Evolutionary conservation across 2,329 filamentous ascomycete species (phyloP).

Genomic region (Neonectria coccinea): DNA sequence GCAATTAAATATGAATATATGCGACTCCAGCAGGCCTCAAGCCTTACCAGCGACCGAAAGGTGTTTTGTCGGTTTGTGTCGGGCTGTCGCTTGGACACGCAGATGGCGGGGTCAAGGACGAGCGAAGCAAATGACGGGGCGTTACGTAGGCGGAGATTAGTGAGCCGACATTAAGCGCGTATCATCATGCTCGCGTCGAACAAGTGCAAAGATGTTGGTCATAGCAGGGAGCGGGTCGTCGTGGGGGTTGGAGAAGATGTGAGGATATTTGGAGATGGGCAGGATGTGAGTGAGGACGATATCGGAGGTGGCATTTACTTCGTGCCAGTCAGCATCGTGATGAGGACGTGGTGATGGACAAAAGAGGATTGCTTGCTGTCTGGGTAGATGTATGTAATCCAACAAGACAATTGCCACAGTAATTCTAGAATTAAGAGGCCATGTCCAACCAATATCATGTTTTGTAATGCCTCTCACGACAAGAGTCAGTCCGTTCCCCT

Average conservation of each 20-base stretch:
- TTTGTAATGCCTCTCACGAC: too few relatives aligned
- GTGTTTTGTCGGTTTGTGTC: not conserved
- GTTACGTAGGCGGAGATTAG: not conserved
- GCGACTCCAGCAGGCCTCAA: too few relatives aligned
- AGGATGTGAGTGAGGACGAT: not conserved
- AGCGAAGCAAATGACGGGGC: not conserved
- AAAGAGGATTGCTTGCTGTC: too few relatives aligned
- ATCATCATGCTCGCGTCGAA: slow-evolving; percentile 4
- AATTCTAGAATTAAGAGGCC: too few relatives aligned
- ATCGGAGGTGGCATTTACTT: not conserved
- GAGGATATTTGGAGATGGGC: not conserved
- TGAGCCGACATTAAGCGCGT: not conserved
- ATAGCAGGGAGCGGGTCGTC: not conserved
- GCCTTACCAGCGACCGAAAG: too few relatives aligned
- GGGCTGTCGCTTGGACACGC: not conserved
- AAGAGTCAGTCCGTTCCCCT: too few relatives aligned
- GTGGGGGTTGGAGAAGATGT: not conserved
- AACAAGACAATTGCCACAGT: too few relatives aligned
- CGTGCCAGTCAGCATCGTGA: too few relatives aligned
- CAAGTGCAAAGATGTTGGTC: not conserved
- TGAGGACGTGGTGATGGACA: too few relatives aligned
- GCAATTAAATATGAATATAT: too few relatives aligned
- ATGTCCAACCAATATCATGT: too few relatives aligned
- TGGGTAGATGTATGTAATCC: too few relatives aligned
- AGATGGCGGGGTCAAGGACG: not conserved